phyloP scores from a whole-genome alignment of 2,329 filamentous ascomycete species.

The Pseudocercospora fijiensis region DNA sequence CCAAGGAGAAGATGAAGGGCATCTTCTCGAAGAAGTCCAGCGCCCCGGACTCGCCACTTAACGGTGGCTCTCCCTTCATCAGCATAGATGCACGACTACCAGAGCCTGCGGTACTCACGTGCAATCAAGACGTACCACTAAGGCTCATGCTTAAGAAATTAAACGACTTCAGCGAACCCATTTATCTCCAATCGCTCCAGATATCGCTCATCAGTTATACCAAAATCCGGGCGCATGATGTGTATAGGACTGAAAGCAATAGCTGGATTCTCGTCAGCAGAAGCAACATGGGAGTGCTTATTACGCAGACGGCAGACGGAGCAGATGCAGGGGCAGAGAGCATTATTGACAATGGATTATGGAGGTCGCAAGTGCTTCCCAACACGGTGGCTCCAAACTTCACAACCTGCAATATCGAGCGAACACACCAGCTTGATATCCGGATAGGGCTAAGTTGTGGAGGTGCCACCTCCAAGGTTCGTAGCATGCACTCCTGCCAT shows the following conservation, averaged over 20 bases:
- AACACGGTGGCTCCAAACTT: conserved; percentile 87
- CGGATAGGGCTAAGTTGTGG: conserved; percentile 76
- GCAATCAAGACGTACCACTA: conserved; percentile 80
- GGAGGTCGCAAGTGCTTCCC: conserved; percentile 71
- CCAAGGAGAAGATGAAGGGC: conserved; percentile 55
- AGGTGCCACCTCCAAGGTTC: conserved; percentile 49
- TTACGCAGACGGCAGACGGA: conserved; percentile 60
- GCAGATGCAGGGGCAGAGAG: conserved; percentile 55
- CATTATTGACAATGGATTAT: conserved; percentile 60
- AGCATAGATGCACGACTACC: conserved; percentile 82
- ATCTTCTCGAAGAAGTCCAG: conserved; percentile 54
- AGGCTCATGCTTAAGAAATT: conserved; percentile 77
- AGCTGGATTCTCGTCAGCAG: conserved; percentile 74
- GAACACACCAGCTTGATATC: conserved; percentile 80
- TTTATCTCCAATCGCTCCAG: conserved; percentile 76
- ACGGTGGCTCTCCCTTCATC: conserved; percentile 54
- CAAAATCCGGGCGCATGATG: conserved; percentile 72
- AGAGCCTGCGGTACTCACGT: conserved; percentile 83
- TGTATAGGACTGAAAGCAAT: conserved; percentile 66
- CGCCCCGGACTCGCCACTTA: conserved; percentile 25
- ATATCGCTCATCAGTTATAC: conserved; percentile 80
- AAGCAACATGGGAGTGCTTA: conserved; percentile 67
- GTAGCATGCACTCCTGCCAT: conserved; percentile 31
- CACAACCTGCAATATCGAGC: conserved; percentile 79
- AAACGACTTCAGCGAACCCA: conserved; percentile 63